Conservation (phyloP, 2,329 filamentous ascomycete species). For the Huntiella omanensis region DNA sequence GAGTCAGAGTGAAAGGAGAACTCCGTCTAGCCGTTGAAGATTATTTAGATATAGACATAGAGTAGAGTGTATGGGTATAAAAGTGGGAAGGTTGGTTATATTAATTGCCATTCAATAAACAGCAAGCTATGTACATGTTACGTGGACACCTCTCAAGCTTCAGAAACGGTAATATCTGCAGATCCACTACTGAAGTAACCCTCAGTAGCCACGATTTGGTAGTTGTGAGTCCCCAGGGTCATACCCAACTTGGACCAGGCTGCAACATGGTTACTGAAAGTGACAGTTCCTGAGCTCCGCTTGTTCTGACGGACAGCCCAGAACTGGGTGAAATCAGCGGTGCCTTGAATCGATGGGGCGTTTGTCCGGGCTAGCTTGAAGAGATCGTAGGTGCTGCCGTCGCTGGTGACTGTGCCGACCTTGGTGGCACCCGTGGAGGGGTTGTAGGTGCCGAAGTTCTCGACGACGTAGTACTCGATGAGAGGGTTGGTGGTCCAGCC, state of each 20-base stretch:
- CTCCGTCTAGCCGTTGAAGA: neutral
- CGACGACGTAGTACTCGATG: conserved; percentile 22
- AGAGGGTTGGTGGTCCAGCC: conserved; percentile 21
- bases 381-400: conserved; percentile 22
- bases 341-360: conserved; percentile 29
- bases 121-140: no score
- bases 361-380: conserved; percentile 21
- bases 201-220: conserved; percentile 36
- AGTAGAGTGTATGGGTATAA: no score
- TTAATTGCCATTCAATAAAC: no score
- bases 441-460: conserved; percentile 21
- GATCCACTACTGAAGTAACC: conserved; percentile 31
- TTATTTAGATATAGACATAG: no score
- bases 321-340: conserved; percentile 32
- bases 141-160: neutral
- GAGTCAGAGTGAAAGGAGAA: neutral
- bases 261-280: conserved; percentile 30
- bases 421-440: conserved; percentile 18
- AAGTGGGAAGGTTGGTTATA: no score
- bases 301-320: conserved; percentile 32
- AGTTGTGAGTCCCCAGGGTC: conserved; percentile 29
- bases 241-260: conserved; percentile 32
- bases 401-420: conserved; percentile 19
- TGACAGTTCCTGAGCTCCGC: conserved; percentile 31
- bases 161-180: conserved; percentile 26